These are phyloP conservation scores for Cucumis hystrix DNA, from an alignment of 306 rosid species.

Conservation along the genomic window DNA sequence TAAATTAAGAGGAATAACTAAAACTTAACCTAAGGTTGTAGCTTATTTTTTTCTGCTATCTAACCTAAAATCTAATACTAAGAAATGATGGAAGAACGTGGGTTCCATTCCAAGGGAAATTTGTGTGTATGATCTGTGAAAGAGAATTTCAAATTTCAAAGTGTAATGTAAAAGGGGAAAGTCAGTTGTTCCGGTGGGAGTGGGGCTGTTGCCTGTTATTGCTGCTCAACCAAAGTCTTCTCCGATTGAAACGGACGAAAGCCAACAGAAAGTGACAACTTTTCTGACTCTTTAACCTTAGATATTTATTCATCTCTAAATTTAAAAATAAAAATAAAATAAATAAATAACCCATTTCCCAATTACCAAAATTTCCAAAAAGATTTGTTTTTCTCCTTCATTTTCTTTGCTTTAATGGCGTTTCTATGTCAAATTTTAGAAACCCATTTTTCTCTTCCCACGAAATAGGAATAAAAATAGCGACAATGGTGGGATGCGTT, in stretches of 20 bases:
- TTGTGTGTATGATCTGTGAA: background rate
- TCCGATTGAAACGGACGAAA: background rate
- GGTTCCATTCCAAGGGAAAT: no score
- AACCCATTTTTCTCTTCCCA: background rate
- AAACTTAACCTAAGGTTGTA: no score
- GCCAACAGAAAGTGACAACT: background rate
- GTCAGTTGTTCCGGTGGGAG: background rate
- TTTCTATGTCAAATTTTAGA: constrained; percentile 2
- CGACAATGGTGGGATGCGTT: background rate
- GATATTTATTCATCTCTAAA: background rate
- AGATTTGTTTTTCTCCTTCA: background rate
- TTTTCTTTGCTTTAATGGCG: background rate
- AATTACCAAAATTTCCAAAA: background rate
- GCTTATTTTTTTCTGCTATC: no score
- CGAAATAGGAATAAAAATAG: background rate
- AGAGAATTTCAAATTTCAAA: background rate
- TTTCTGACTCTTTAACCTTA: background rate
- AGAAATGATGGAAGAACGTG: no score
- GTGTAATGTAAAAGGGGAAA: background rate
- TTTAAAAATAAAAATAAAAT: no score
- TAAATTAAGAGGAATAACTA: no score
- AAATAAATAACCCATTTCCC: background rate
- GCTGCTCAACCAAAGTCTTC: background rate
- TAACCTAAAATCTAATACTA: no score
- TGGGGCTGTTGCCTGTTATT: background rate